Base-by-base conservation (phyloP, 352 stramenopile genomes). In the Salisapilia sapeloensis region DNA sequence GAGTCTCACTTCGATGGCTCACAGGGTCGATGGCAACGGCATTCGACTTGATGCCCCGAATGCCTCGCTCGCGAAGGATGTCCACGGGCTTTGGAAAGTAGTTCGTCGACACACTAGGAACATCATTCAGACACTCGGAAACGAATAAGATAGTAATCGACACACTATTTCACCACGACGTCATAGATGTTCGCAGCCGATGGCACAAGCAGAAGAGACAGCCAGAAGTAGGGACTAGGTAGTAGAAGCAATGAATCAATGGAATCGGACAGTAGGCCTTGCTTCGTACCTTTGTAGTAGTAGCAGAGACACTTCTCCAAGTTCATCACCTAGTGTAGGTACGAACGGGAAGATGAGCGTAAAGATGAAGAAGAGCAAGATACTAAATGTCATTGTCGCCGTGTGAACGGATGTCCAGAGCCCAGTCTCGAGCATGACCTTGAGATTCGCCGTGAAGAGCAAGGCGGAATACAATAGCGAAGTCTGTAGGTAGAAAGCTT, bases 331-430 rank as follows among this genome's bases (percentile, higher is more conserved):
- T 6, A 85, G 42, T 2, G 46, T 34, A 10, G 52, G 56, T 28
- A 78, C 43, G 38, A 50, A 50, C 11, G 69, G 69, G 35, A 71
- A 78, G 13, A 75, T 29, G 33, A 81, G 26, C 20, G 82, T 38
- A 33, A 81, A 82, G 27, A 53, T 59, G 36, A 79, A 62, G 39
- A 71, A 85, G 8, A 82, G 40, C 24, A 39, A 46, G 6, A 82
- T 8, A 24, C 62, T 79, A 34, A 67, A 77, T 7, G 50, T 39
- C 16, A 85, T 38, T 29, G 77, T 60, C 14, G 56, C 33, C 9
- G 45, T 35, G 46, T 79, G 78, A 48, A 62, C 77, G 37, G 71
- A 74, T 28, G 62, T 85, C 70, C 70, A 85, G 19, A 56, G 79
- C n/a, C 70, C 44, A 5, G 70, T 82, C 44, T 82, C 65, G 20